These are phyloP conservation scores for Aspergillus clavatus DNA, from an alignment of 2,329 filamentous ascomycete genomes.

Conservation along the genomic window DNA sequence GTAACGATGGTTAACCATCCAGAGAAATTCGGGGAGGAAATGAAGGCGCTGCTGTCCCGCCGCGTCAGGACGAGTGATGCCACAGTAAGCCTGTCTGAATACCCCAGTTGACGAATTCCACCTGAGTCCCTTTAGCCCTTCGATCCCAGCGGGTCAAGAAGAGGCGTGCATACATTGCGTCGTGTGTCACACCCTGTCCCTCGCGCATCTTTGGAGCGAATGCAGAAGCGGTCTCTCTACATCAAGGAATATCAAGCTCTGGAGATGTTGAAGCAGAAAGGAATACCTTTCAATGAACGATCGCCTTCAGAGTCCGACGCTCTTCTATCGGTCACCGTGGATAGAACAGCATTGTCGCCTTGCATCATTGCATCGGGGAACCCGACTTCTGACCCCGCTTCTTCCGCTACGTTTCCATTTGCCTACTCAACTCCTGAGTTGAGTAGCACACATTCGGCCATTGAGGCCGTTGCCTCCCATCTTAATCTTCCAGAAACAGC, in stretches of 20 bases:
- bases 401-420: slow-evolving; percentile 57
- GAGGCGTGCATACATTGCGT: slow-evolving; percentile 49
- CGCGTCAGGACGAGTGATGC: slow-evolving; percentile 25
- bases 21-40: slow-evolving; percentile 64
- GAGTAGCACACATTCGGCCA: slow-evolving; percentile 37
- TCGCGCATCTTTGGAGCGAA: slow-evolving; percentile 1
- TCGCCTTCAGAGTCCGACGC: slow-evolving; percentile 38
- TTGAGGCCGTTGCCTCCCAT: slow-evolving; percentile 42
- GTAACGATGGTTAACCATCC: slow-evolving; percentile 70
- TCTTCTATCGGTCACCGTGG: slow-evolving; percentile 60
- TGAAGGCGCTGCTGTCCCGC: slow-evolving; percentile 56
- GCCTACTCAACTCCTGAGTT: slow-evolving; percentile 51
- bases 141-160: slow-evolving; percentile 36
- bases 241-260: slow-evolving; percentile 52
- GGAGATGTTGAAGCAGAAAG: slow-evolving; percentile 51
- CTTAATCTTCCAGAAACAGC: slow-evolving; percentile 50
- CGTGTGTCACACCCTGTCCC: slow-evolving; percentile 19
- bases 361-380: slow-evolving; percentile 59
- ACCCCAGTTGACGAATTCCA: slow-evolving; percentile 5
- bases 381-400: slow-evolving; percentile 40
- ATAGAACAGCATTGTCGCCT: slow-evolving; percentile 58
- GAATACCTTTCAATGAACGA: slow-evolving; percentile 42
- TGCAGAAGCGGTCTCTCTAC: slow-evolving; percentile 51
- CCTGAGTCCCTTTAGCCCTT: slow-evolving; percentile 12
- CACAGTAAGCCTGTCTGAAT: slow-evolving; percentile 17